Evolutionary conservation across 2,329 filamentous ascomycete genomes (phyloP).

Genomic region (Colletotrichum aenigma): DNA sequence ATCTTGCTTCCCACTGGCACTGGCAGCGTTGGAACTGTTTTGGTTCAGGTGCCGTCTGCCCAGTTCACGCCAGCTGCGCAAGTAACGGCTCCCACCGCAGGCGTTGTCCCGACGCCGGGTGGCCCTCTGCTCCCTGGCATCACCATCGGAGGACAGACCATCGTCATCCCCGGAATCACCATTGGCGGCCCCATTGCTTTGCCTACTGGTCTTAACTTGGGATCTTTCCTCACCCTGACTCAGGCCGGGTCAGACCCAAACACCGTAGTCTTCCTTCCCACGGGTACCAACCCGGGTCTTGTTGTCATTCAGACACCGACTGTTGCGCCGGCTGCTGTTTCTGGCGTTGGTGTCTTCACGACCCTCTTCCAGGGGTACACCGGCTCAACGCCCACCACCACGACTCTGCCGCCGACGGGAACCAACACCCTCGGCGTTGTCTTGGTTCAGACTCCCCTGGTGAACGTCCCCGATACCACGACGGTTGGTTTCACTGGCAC

Average conservation of each 20-base stretch:
- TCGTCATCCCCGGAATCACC: not conserved
- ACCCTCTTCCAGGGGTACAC: conserved; percentile 1
- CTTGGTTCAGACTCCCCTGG: conserved; percentile 4
- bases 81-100: not conserved
- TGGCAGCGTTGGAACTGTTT: not conserved
- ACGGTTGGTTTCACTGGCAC: conserved; percentile 7
- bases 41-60: conserved; percentile 4
- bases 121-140: not conserved
- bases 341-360: not conserved
- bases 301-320: conserved; percentile 14
- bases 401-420: conserved; percentile 1
- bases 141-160: not conserved
- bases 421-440: not conserved
- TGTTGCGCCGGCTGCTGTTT: not conserved
- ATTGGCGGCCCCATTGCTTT: not conserved
- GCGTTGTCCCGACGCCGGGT: not conserved
- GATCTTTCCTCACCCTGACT: not conserved
- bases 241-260: not conserved
- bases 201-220: not conserved
- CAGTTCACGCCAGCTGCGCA: not conserved
- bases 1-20: not conserved
- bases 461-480: not conserved
- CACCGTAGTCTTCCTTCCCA: not conserved
- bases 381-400: not conserved
- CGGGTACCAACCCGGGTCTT: conserved; percentile 8